A percentile compares a stretch with the other conserved stretches of the same genome.
These are phyloP conservation scores for Candida glucosophila DNA, from an alignment of 1,139 yeast genomes.

Conservation along the genomic window DNA sequence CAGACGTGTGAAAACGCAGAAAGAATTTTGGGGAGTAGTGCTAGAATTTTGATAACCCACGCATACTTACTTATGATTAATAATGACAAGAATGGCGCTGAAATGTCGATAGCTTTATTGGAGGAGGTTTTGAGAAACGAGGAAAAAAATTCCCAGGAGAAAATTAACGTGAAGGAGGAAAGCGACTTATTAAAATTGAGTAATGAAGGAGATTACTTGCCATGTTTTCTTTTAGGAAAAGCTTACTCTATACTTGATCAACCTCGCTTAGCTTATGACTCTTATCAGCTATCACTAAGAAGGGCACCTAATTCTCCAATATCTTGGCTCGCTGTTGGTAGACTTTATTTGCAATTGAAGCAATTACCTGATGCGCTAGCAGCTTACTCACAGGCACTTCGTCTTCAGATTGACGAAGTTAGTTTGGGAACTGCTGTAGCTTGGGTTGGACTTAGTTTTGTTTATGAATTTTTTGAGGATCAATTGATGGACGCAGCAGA, in stretches of 20 bases:
- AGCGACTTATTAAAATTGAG: slow-evolving; percentile 9
- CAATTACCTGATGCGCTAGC: slow-evolving; percentile 60
- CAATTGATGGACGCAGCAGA: slow-evolving; percentile 53
- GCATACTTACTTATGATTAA: slow-evolving; percentile 35
- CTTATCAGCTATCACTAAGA: slow-evolving; percentile 48
- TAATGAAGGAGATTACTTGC: slow-evolving; percentile 40
- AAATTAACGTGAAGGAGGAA: slow-evolving; percentile 9
- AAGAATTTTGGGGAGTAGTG: slow-evolving; percentile 32
- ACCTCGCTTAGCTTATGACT: slow-evolving; percentile 48
- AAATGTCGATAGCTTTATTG: slow-evolving; percentile 27
- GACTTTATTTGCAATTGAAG: slow-evolving; percentile 46
- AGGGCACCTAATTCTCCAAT: slow-evolving; percentile 47
- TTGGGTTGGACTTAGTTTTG: slow-evolving; percentile 59
- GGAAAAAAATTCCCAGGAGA: background rate
- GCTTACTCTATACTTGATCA: slow-evolving; percentile 40
- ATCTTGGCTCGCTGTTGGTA: slow-evolving; percentile 62
- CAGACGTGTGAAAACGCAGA: slow-evolving; percentile 42
- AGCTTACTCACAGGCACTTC: slow-evolving; percentile 58
- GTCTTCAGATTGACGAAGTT: slow-evolving; percentile 42
- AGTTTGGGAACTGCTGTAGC: slow-evolving; percentile 49
- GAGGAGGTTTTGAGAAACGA: slow-evolving; percentile 25
- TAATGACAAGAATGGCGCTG: slow-evolving; percentile 8
- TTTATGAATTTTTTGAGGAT: slow-evolving; percentile 56
- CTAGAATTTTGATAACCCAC: slow-evolving; percentile 37
- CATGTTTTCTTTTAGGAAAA: slow-evolving; percentile 50